Base-by-base conservation (phyloP, 371 early-diverging fungal genomes). In the Rhizomucor miehei region DNA sequence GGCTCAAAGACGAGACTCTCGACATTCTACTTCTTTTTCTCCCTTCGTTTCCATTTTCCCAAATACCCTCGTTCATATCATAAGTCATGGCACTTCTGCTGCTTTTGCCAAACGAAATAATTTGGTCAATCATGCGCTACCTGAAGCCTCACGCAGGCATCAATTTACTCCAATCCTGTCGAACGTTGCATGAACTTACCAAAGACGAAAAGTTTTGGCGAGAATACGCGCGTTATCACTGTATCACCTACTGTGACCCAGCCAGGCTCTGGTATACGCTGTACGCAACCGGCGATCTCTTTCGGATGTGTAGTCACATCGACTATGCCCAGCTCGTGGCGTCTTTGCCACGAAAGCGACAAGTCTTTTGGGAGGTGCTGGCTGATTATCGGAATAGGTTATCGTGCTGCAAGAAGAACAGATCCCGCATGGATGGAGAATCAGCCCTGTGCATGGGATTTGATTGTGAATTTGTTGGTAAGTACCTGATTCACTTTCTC, bases 171-270 rank as follows among this genome's bases (percentile, higher is more conserved):
- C 10, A 29, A 6, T 17, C 37, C 3, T 53, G 54, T 24, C 43
- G 38, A 37, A 39, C 44, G 12, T 19, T 53, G 6, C 35, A 20
- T 24, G 35, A 45, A 24, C 25, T 53, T 19, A 44, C 21, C 17
- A 2, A 36, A 10, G 46, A 53, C 24, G 37, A 53, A 13, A n/a
- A 13, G 9, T 46, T 53, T 46, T 53, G 54, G 54, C 44, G 46
- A 10, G 54, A 53, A 35, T 37, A 36, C 8, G 54, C 54, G 14
- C 44, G 54, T 5, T 35, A 46, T 6, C 11, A 19, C 19, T 44
- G 54, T 5, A 53, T 53, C 23, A 37, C 24, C n/a, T 53, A 53
- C 38, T 44, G 43, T 24, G 36, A 53, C 24, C 54, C 54, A 14
- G 9, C 21, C 2, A 44, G 45, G 21, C 35, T 35, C 10, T 53